A percentile compares a stretch with the other conserved stretches of the same genome.
Conservation (phyloP, 2,329 filamentous ascomycete species). For the Hirsutella rhossiliensis region DNA sequence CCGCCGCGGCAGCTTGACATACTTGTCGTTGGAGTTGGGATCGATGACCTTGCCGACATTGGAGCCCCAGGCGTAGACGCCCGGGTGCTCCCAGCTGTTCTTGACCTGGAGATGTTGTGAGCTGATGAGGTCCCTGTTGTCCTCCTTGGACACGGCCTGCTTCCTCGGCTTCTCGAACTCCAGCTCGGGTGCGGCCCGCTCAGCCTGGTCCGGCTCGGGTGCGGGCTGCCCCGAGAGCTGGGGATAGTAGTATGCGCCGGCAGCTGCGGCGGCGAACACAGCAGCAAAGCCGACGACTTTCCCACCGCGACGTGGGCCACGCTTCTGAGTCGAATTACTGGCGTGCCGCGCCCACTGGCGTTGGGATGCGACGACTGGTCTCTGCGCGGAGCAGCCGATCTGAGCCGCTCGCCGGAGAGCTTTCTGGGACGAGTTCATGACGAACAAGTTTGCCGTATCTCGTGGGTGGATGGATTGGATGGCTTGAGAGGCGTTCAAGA, state of each 20-base stretch:
- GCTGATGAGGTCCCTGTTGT: conserved; percentile 64
- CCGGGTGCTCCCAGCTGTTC: conserved; percentile 69
- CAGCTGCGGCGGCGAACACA: conserved; percentile 26
- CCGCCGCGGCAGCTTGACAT: conserved; percentile 69
- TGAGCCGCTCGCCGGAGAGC: conserved; percentile 15
- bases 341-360: conserved; percentile 18
- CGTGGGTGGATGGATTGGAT: conserved; percentile 1
- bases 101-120: conserved; percentile 83
- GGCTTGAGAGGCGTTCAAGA: neutral
- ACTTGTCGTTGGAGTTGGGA: conserved; percentile 63
- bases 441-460: neutral
- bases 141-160: conserved; percentile 50
- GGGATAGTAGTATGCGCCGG: conserved; percentile 26
- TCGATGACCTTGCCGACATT: conserved; percentile 79
- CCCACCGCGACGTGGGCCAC: conserved; percentile 11
- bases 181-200: conserved; percentile 35
- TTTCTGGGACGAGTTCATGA: conserved; percentile 19
- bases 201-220: conserved; percentile 5
- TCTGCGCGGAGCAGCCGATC: conserved; percentile 11
- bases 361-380: conserved; percentile 8
- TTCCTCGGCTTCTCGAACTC: conserved; percentile 56
- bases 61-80: conserved; percentile 88
- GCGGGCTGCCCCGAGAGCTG: conserved; percentile 14
- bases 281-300: conserved; percentile 17
- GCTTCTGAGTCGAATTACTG: conserved; percentile 9